Conservation (phyloP, 225 moss, liverwort and hornwort genomes). For the Pseudoscleropodium purum region DNA sequence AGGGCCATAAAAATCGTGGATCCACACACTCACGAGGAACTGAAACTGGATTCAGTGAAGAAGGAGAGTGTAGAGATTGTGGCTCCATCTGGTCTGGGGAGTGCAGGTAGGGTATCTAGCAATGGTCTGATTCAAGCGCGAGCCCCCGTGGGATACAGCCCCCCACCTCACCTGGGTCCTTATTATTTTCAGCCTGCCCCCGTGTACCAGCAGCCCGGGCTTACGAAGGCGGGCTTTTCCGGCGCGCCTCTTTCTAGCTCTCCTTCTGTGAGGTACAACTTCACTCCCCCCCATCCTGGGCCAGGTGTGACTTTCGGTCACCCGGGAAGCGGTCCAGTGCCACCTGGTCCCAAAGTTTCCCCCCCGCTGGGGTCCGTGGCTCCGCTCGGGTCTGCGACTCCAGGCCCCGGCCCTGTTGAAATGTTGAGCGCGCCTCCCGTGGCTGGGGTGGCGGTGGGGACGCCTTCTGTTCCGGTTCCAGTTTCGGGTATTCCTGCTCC, state of each 20-base stretch:
- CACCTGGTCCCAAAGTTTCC: slow-evolving; percentile 27
- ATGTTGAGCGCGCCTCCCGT: slow-evolving; percentile 18
- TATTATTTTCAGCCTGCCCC: not conserved
- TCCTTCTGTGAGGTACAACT: slow-evolving; percentile 40
- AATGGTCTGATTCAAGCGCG: slow-evolving; percentile 65
- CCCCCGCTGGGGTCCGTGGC: slow-evolving; percentile 24
- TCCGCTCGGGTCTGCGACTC: slow-evolving; percentile 14
- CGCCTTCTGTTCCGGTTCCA: slow-evolving; percentile 15
- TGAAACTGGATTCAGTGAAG: slow-evolving; percentile 71
- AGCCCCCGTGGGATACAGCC: slow-evolving; percentile 41
- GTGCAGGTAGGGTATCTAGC: slow-evolving; percentile 57
- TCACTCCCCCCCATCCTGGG: slow-evolving; percentile 11
- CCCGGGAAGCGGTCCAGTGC: slow-evolving; percentile 32
- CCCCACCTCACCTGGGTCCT: slow-evolving; percentile 34
- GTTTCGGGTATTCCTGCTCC: slow-evolving; percentile 21
- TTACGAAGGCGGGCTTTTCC: slow-evolving; percentile 35
- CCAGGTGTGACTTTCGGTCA: slow-evolving; percentile 36
- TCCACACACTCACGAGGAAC: slow-evolving; percentile 76
- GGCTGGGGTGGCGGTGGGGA: slow-evolving; percentile 10
- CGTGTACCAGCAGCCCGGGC: slow-evolving; percentile 32
- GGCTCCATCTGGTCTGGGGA: slow-evolving; percentile 39
- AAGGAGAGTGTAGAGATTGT: slow-evolving; percentile 55
- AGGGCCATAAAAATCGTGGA: slow-evolving; percentile 82
- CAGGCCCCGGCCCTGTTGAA: slow-evolving; percentile 22
- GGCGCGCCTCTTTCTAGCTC: slow-evolving; percentile 42